A percentile compares a stretch with the other conserved stretches of the same genome.
These are phyloP conservation scores for Cytospora leucostoma DNA, from an alignment of 2,329 filamentous ascomycete species.

Conservation along the genomic window DNA sequence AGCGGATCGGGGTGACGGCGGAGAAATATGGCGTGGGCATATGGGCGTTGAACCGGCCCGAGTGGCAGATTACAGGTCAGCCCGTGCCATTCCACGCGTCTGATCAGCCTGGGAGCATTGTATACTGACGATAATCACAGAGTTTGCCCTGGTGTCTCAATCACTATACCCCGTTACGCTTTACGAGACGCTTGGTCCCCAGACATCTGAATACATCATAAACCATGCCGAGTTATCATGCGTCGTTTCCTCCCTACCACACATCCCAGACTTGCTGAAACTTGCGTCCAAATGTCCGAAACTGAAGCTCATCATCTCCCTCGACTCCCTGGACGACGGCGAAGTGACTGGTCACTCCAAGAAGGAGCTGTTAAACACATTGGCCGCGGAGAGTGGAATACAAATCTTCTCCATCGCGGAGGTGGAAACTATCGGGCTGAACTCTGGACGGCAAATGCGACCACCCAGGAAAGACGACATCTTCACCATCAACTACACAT, in stretches of 20 bases:
- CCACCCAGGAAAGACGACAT: constrained; percentile 74
- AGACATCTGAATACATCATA: constrained; percentile 92
- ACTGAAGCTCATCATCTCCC: constrained; percentile 83
- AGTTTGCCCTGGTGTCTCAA: constrained; percentile 85
- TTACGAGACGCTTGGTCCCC: constrained; percentile 92
- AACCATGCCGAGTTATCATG: constrained; percentile 79
- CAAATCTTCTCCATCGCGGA: constrained; percentile 76
- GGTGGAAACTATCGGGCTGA: constrained; percentile 78
- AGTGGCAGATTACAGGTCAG: constrained; percentile 82
- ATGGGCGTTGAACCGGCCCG: constrained; percentile 84
- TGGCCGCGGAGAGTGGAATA: constrained; percentile 75
- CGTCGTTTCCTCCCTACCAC: constrained; percentile 76
- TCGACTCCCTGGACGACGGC: constrained; percentile 80
- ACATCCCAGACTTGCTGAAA: constrained; percentile 80
- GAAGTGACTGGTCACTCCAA: constrained; percentile 80
- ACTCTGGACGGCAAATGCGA: constrained; percentile 68
- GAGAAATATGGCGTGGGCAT: constrained; percentile 74
- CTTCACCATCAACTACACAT: constrained; percentile 90
- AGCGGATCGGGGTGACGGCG: constrained; percentile 66
- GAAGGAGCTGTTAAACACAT: constrained; percentile 70
- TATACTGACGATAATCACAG: constrained; percentile 44
- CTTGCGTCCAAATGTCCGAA: constrained; percentile 73
- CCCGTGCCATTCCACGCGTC: background rate
- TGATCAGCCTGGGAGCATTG: too few relatives aligned
- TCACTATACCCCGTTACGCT: constrained; percentile 87